Percentiles rank a stretch among this genome's conserved stretches.
phyloP scores from a whole-genome alignment of 768 basidiomycete species.

The Mycena sanguinolenta region DNA sequence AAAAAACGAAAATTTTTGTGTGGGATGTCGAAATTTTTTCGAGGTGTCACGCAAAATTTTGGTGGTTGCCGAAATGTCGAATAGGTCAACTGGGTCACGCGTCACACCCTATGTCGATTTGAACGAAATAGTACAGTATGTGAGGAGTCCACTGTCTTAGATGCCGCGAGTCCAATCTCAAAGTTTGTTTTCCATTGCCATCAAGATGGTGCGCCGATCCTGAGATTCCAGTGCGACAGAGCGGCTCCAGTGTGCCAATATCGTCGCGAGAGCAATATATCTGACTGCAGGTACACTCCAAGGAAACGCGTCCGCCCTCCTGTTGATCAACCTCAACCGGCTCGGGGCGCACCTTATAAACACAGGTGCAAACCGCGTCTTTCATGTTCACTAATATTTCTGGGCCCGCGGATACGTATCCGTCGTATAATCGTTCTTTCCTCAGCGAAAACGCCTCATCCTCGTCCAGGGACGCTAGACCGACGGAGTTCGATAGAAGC shows the following conservation, averaged over 20 bases:
- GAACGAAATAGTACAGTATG: no score
- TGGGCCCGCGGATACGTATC: slow-evolving; percentile 22
- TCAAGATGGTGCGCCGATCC: slow-evolving; percentile 1
- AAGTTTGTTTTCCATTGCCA: slow-evolving; percentile 59
- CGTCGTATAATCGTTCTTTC: slow-evolving; percentile 28
- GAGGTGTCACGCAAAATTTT: no score
- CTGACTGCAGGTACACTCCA: slow-evolving; percentile 79
- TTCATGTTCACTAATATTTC: slow-evolving; percentile 40
- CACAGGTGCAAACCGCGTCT: slow-evolving; percentile 35
- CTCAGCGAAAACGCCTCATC: slow-evolving; percentile 29
- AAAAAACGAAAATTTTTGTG: no score
- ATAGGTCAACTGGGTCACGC: no score
- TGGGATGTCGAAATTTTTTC: no score
- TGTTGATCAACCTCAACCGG: slow-evolving; percentile 42
- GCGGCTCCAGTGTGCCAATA: slow-evolving; percentile 81
- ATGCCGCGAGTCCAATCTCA: slow-evolving; percentile 75
- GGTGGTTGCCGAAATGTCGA: no score
- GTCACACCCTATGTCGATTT: no score
- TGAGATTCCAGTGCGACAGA: slow-evolving; percentile 69
- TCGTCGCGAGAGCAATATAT: slow-evolving; percentile 65
- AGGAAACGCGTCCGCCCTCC: slow-evolving; percentile 73
- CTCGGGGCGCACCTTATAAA: slow-evolving; percentile 35
- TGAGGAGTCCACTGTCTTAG: slow-evolving; percentile 9
- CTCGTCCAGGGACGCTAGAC: slow-evolving; percentile 14
- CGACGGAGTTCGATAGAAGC: slow-evolving; percentile 24